Evolutionary conservation across 352 stramenopile genomes (phyloP).

Genomic region (Phytophthora multivora): DNA sequence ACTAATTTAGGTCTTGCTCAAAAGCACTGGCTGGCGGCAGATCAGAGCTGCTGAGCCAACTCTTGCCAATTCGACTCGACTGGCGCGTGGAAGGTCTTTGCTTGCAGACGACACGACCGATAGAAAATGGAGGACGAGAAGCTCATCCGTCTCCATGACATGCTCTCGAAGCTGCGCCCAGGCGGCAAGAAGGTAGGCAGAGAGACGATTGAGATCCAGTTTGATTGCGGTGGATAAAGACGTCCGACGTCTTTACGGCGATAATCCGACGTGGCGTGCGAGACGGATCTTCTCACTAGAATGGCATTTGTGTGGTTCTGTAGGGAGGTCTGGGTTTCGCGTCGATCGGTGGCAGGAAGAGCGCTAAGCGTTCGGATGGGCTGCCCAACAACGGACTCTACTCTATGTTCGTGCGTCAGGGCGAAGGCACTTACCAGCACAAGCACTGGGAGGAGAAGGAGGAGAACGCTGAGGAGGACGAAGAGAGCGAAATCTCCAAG

Average conservation of each 20-base stretch:
- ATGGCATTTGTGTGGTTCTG: background rate
- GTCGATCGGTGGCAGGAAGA: constrained; percentile 50
- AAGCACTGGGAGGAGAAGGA: constrained; percentile 81
- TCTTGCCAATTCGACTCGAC: background rate
- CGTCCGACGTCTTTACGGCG: constrained; percentile 13
- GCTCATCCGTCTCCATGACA: constrained; percentile 84
- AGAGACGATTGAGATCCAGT: too few species aligned
- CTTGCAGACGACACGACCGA: background rate
- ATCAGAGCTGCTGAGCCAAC: background rate
- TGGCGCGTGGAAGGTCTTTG: background rate
- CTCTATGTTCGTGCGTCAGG: constrained; percentile 85
- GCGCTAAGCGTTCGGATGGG: constrained; percentile 69
- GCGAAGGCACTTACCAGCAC: constrained; percentile 75
- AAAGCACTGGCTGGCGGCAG: constrained; percentile 9
- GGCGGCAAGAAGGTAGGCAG: constrained; percentile 75
- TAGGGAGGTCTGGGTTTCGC: constrained; percentile 80
- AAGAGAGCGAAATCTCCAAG: constrained; percentile 29
- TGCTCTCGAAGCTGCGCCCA: constrained; percentile 83
- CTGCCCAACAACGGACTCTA: constrained; percentile 85
- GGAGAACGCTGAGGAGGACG: constrained; percentile 10
- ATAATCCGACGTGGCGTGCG: background rate
- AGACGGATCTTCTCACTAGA: background rate
- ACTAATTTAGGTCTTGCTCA: background rate
- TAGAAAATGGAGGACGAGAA: constrained; percentile 77
- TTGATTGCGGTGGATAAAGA: constrained; percentile 11